Base-by-base conservation (phyloP, 495 filamentous ascomycete species). In the Talaromyces thailandensis region DNA sequence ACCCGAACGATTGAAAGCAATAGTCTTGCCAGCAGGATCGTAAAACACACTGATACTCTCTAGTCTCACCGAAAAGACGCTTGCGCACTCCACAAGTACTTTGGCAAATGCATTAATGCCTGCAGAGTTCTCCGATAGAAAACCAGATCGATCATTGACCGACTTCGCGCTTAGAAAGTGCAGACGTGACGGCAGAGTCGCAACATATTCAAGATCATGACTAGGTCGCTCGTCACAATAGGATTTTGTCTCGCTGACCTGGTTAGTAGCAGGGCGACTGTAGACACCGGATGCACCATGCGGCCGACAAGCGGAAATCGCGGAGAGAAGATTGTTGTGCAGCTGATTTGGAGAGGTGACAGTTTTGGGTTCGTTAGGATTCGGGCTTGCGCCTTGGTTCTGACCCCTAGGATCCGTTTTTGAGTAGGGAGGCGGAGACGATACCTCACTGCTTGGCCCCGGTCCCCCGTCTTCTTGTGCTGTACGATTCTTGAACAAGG, bases 1-100 rank as follows among this genome's bases (percentile, higher is more conserved):
- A 53, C 93, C 92, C 45, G 81, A 81, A 24, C 79, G 79, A 69
- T 98, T 99, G 81, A 99, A 99, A 0, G 95, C 94, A 63, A 99
- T 96, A 1, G 92, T 91, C 64, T 81, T 82, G 8, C 90, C 87
- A 8, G 76, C 74, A 21, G 88, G 82, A 64, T 96, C 92, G 65
- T 91, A 92, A 79, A 92, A 96, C 63, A 98, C 88, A 70, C 95
- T 92, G 50, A 97, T 64, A 25, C 79, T 77, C 43, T 82, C 75
- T 9, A 75, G 70, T 2, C 78, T 68, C 28, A 96, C 77, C 11
- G 81, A 76, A 70, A 95, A 96, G 24, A 95, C 80, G 2, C 75
- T 78, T 6, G 81, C 88, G 8, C 89, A 79, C 1, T 92, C 89
- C 58, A 82, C 72, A 11, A 98, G 78, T 23, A 97, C 61, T 6